Base-by-base conservation (phyloP, 2,329 filamentous ascomycete genomes). In the Cladosporium sp. region DNA sequence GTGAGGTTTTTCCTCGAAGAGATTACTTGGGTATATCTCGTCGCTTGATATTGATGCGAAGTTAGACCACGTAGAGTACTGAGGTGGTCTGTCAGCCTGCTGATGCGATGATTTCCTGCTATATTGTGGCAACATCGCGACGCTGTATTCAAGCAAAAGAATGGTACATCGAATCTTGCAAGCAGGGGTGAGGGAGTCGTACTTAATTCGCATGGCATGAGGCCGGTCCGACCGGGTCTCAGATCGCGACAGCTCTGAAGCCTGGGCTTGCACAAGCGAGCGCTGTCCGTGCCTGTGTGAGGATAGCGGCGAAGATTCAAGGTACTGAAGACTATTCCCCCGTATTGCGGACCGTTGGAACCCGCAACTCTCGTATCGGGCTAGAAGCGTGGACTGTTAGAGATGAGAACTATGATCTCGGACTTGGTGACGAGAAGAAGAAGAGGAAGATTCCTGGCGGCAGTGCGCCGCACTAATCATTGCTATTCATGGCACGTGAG, bases 401-500 rank as follows among this genome's bases (percentile, higher is more conserved):
- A 55, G 52, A 55, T 55, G 40, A 28, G 32, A 28, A 8, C 25
- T 22, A 17, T 45, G 42, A 45, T 24, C 24, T 19, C 40, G 15
- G 40, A 40, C 8, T 32, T 32, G 28, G 40, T 20, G 39, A 32
- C 40, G 32, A 19, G 15, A 32, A 37, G 39, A 55, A 36, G 19
- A 53, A 15, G 44, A 17, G 36, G 49, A 37, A n/a, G n/a, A n/a
- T n/a, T 52, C 49, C 20, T 39, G 35, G 44, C 50, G 37, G 50
- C 50, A 24, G 50, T n/a, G 50, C 36, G 36, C 36, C 37, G 24
- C 37, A 42, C 32, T 24, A 55, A 32, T 10, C 28, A 32, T 32
- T 55, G 40, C 52, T 55, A 55, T 55, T 54, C 51, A 54, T 54
- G 51, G 51, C 37, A 28, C 40, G 42, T 55, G 40, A 47, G 52